phyloP scores from a whole-genome alignment of 352 stramenopile genomes.

The Pythium periplocum region DNA sequence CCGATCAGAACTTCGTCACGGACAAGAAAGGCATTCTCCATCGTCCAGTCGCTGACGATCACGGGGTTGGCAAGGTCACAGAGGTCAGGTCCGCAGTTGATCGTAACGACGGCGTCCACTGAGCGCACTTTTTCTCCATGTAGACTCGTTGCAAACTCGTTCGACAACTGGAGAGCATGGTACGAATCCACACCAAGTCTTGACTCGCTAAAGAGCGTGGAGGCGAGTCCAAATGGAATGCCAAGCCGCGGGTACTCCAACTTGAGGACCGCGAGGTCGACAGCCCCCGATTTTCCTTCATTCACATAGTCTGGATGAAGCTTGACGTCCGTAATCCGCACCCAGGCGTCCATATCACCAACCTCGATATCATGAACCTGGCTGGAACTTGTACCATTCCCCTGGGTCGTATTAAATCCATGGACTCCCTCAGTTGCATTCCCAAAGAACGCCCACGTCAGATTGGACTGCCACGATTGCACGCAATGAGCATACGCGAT shows the following conservation, averaged over 20 bases:
- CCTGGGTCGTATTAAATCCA: not conserved
- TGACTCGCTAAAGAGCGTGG: no score
- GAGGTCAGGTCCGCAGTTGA: no score
- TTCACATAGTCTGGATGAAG: conserved; percentile 18
- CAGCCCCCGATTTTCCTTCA: conserved; percentile 1
- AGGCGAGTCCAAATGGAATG: no score
- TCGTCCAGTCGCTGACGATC: no score
- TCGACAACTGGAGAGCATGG: no score
- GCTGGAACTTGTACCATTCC: not conserved
- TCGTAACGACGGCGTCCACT: no score
- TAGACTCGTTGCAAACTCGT: no score
- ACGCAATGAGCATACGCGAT: conserved; percentile 28
- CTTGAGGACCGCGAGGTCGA: conserved; percentile 22
- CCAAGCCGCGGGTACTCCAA: conserved; percentile 4
- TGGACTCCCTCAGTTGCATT: conserved; percentile 5
- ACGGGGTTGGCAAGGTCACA: no score
- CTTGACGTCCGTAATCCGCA: conserved; percentile 8
- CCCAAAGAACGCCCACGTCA: conserved; percentile 28
- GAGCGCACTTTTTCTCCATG: no score
- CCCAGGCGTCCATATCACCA: conserved; percentile 21
- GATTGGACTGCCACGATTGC: not conserved
- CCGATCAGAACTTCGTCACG: no score
- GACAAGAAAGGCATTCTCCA: no score
- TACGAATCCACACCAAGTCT: no score
- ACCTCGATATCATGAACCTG: conserved; percentile 9